These are phyloP conservation scores for Backusella westeae DNA, from an alignment of 192 early-diverging fungal genomes.

Conservation along the genomic window DNA sequence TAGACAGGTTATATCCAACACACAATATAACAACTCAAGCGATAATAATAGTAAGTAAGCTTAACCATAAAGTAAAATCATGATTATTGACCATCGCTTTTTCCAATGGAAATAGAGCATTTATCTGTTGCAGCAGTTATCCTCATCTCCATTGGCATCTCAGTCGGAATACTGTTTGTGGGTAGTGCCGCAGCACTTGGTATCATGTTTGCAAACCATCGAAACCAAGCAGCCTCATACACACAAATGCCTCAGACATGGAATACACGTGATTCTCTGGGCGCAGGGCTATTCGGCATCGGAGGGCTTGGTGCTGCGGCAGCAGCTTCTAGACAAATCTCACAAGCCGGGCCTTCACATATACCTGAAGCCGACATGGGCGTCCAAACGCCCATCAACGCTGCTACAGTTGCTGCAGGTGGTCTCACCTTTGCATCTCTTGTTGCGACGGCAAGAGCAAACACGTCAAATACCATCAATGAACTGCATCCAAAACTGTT, in stretches of 20 bases:
- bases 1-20: conserved; percentile 17
- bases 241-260: conserved; percentile 2
- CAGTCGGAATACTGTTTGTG: conserved; percentile 38
- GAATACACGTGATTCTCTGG: background rate
- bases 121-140: conserved; percentile 60
- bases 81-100: background rate
- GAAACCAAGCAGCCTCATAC: background rate
- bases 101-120: conserved; percentile 17
- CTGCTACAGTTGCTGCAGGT: background rate
- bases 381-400: background rate
- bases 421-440: conserved; percentile 1
- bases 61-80: no score
- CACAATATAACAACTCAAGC: background rate
- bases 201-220: conserved; percentile 50
- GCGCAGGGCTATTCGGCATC: background rate
- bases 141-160: conserved; percentile 64
- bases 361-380: background rate
- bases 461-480: background rate
- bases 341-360: background rate
- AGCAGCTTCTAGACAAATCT: background rate
- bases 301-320: background rate
- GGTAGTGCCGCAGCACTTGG: background rate
- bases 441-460: background rate
- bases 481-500: conserved; percentile 40
- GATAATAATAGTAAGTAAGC: conserved; percentile 17